These are phyloP conservation scores for Trichoderma brevicompactum DNA, from an alignment of 2,329 filamentous ascomycete genomes.

Conservation along the genomic window DNA sequence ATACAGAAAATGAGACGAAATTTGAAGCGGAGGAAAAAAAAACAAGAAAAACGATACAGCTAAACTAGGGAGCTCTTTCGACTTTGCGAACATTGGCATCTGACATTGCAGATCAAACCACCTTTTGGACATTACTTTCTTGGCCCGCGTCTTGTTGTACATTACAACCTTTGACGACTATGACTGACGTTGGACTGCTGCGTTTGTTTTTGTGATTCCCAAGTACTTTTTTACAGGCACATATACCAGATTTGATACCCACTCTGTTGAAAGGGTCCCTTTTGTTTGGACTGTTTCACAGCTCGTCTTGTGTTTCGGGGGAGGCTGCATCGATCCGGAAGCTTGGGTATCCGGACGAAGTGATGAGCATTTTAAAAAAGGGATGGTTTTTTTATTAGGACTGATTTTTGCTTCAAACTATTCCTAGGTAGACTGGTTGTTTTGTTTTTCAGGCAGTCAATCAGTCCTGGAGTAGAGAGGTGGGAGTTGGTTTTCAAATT, in stretches of 20 bases:
- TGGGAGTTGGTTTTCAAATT: background rate
- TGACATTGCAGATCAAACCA: background rate
- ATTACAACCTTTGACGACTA: constrained; percentile 23
- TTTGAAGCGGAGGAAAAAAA: background rate
- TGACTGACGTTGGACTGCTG: constrained; percentile 26
- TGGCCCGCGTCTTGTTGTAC: constrained; percentile 23
- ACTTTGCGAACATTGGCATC: background rate
- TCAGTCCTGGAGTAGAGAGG: background rate
- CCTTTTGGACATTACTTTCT: constrained; percentile 2
- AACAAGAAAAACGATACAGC: background rate
- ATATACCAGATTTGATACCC: constrained; percentile 36
- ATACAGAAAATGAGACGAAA: background rate
- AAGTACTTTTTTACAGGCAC: constrained; percentile 27
- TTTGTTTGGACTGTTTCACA: constrained; percentile 16
- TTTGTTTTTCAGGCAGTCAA: background rate
- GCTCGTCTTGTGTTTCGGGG: constrained; percentile 26
- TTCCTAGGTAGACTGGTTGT: background rate
- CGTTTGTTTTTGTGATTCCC: constrained; percentile 12
- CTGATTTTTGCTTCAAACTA: background rate
- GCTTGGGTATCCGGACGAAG: constrained; percentile 10
- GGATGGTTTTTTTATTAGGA: background rate
- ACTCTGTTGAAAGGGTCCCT: constrained; percentile 20
- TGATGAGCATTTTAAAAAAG: constrained; percentile 8
- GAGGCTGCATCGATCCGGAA: constrained; percentile 7
- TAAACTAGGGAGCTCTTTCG: constrained; percentile 27